Percentiles rank a stretch among this genome's conserved stretches.
These are phyloP conservation scores for Rhexocercosporidium sp. DNA, from an alignment of 2,329 filamentous ascomycete genomes.

Conservation along the genomic window DNA sequence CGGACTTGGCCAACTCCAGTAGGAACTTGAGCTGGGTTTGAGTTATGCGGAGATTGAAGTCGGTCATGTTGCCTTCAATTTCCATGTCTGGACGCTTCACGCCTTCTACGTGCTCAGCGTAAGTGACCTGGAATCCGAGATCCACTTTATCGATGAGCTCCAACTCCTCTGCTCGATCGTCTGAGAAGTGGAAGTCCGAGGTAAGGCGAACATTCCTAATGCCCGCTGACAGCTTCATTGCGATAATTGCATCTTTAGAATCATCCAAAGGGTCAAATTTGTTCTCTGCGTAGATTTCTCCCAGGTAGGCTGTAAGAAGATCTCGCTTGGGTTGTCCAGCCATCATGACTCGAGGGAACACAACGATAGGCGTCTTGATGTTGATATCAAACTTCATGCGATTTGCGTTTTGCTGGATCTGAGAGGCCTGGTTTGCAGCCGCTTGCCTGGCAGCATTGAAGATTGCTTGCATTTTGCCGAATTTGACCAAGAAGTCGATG, in stretches of 20 bases:
- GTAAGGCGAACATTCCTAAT: conserved; percentile 92
- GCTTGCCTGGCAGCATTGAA: conserved; percentile 97
- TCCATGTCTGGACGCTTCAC: conserved; percentile 87
- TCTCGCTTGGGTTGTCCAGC: conserved; percentile 76
- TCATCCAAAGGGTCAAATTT: conserved; percentile 87
- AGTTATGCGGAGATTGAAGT: conserved; percentile 87
- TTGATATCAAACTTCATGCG: conserved; percentile 94
- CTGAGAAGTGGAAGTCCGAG: conserved; percentile 83
- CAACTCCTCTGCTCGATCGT: conserved; percentile 77
- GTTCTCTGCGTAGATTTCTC: conserved; percentile 97
- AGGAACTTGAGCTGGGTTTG: conserved; percentile 91
- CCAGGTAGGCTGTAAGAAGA: conserved; percentile 87
- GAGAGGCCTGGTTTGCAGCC: conserved; percentile 89
- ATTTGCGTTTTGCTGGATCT: conserved; percentile 87
- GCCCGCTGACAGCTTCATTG: conserved; percentile 88
- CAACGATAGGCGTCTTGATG: conserved; percentile 92
- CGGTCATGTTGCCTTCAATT: conserved; percentile 89
- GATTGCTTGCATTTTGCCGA: conserved; percentile 98
- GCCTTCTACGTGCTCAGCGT: conserved; percentile 82
- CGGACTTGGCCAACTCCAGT: conserved; percentile 83
- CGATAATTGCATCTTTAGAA: conserved; percentile 71
- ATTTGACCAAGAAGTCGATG: conserved; percentile 96
- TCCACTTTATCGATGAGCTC: conserved; percentile 98
- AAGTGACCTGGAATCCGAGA: conserved; percentile 88
- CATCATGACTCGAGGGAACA: conserved; percentile 82